Percentiles rank a stretch among this genome's conserved stretches.
phyloP scores from a whole-genome alignment of 495 filamentous ascomycete species.

The Annulohypoxylon moriforme region DNA sequence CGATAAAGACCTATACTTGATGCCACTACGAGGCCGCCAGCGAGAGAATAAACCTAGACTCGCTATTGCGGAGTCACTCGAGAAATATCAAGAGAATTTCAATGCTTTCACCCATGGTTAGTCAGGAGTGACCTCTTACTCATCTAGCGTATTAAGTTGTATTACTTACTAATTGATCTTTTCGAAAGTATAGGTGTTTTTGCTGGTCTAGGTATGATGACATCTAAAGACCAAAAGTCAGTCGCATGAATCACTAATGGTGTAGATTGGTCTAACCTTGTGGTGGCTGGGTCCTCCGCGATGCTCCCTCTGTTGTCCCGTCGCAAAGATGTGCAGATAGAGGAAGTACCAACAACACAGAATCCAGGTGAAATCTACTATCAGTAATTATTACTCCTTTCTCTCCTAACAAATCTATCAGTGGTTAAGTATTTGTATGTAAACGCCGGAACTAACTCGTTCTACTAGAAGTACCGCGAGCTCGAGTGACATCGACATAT shows the following conservation, averaged over 20 bases:
- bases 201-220: not conserved
- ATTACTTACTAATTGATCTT: not conserved
- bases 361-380: conserved; percentile 14
- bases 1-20: not conserved
- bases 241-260: not conserved
- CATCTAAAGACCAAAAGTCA: not conserved
- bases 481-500: conserved; percentile 77
- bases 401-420: not conserved
- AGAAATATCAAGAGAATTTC: not conserved
- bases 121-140: not conserved
- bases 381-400: not conserved
- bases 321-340: conserved; percentile 10
- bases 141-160: not conserved
- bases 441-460: too few relatives aligned
- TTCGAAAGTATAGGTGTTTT: not conserved
- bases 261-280: conserved; percentile 27
- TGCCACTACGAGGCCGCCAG: not conserved
- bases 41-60: not conserved
- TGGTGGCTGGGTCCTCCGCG: conserved; percentile 23
- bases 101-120: not conserved
- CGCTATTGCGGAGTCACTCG: not conserved
- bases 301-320: conserved; percentile 20
- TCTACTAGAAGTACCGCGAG: conserved; percentile 61
- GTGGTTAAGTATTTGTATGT: too few relatives aligned
- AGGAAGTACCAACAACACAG: not conserved